Conservation (phyloP, 495 filamentous ascomycete genomes). For the Hypoxylon crocopeplum region DNA sequence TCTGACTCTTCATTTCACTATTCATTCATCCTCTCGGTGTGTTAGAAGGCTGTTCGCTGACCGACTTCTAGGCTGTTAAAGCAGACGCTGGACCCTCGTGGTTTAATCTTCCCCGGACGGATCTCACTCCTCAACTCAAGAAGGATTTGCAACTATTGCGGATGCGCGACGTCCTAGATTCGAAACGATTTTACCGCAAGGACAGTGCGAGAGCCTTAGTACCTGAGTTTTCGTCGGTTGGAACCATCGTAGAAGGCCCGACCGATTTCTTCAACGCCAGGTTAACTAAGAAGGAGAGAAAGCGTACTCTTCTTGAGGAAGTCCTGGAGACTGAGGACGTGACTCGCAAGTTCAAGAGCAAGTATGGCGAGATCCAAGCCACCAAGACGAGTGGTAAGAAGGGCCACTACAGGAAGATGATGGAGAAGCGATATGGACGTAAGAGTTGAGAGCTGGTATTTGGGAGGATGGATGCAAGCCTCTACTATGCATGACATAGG, state of each 20-base stretch:
- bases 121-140: constrained; percentile 82
- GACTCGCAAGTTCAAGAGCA: constrained; percentile 43
- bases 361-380: constrained; percentile 42
- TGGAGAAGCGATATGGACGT: constrained; percentile 41
- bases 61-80: constrained; percentile 47
- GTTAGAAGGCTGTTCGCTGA: constrained; percentile 27
- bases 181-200: constrained; percentile 92
- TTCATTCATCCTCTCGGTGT: constrained; percentile 22
- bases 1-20: constrained; percentile 78
- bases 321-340: constrained; percentile 67
- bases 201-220: constrained; percentile 63
- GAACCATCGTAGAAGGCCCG: constrained; percentile 86
- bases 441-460: constrained; percentile 18
- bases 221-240: constrained; percentile 86
- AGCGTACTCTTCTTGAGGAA: constrained; percentile 90
- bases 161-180: constrained; percentile 88
- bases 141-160: constrained; percentile 85
- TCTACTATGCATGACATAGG: background rate
- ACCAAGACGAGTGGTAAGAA: constrained; percentile 42
- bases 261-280: constrained; percentile 84
- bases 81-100: constrained; percentile 63
- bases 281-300: constrained; percentile 84
- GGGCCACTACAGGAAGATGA: constrained; percentile 43
- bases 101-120: constrained; percentile 85
- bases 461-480: background rate